Conservation (phyloP, 176 grass and related monocot genomes). For the Oryza punctata region DNA sequence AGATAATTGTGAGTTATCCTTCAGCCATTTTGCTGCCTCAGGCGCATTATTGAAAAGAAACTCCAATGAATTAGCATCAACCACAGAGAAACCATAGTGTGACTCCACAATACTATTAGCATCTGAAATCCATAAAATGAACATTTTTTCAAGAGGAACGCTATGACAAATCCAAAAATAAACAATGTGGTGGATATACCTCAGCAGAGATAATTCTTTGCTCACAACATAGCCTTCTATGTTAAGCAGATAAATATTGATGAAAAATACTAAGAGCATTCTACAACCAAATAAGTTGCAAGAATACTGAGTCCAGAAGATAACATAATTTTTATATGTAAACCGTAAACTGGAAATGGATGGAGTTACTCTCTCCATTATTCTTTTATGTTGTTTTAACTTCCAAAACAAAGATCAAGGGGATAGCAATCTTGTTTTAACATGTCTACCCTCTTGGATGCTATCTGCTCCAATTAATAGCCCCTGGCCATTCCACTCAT, state of each 20-base stretch:
- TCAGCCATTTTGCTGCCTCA: constrained; percentile 72
- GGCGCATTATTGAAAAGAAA: constrained; percentile 90
- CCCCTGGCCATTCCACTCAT: not conserved
- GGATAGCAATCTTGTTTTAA: not conserved
- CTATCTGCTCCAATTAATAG: not conserved
- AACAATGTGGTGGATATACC: constrained; percentile 6
- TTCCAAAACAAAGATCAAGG: not conserved
- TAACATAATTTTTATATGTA: not conserved
- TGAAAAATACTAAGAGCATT: not conserved
- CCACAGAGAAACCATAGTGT: constrained; percentile 85
- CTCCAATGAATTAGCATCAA: constrained; percentile 89
- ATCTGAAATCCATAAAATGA: constrained; percentile 58
- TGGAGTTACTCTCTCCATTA: not conserved
- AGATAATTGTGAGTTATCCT: constrained; percentile 71
- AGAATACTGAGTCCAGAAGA: not conserved
- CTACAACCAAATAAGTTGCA: constrained; percentile 9
- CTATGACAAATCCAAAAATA: not conserved
- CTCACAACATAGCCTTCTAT: not conserved
- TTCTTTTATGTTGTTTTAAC: not conserved
- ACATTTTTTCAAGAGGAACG: constrained; percentile 26
- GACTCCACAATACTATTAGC: constrained; percentile 64
- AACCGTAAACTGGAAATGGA: not conserved
- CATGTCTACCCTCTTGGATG: not conserved
- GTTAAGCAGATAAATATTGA: constrained; percentile 3
- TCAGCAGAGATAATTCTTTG: constrained; percentile 7